A percentile compares a stretch with the other conserved stretches of the same genome.
These are phyloP conservation scores for Ophiostoma montium DNA, from an alignment of 2,329 filamentous ascomycete species.

Conservation along the genomic window DNA sequence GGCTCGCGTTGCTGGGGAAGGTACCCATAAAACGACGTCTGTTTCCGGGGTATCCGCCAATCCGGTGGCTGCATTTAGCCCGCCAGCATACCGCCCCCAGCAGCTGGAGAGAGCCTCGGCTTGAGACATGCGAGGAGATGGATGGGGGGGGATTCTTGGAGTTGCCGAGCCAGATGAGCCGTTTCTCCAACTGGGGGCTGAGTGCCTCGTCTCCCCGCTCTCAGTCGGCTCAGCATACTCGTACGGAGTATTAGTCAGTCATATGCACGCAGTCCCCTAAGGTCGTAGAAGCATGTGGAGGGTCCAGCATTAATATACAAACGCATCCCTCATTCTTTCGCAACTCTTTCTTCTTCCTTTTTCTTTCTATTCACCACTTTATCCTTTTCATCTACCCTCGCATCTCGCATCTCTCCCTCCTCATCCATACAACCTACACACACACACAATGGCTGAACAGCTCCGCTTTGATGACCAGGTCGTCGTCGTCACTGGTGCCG, in stretches of 20 bases:
- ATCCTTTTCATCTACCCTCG: background rate
- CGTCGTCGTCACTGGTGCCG: conserved; percentile 76
- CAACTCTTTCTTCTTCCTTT: background rate
- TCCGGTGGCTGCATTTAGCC: conserved; percentile 2
- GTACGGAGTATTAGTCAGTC: background rate
- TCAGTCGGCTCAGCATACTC: background rate
- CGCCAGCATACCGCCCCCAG: background rate
- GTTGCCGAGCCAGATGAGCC: conserved; percentile 5
- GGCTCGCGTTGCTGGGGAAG: conserved; percentile 10
- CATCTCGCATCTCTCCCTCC: background rate
- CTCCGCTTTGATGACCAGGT: conserved; percentile 79
- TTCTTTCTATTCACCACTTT: background rate
- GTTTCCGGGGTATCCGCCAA: conserved; percentile 9
- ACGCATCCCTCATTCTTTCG: background rate
- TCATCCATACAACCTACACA: conserved; percentile 4
- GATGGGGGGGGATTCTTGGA: background rate
- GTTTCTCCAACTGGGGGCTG: conserved; percentile 1
- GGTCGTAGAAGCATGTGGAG: conserved; percentile 11
- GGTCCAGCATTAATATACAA: conserved; percentile 1
- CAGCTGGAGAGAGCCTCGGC: conserved; percentile 9
- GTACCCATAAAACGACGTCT: conserved; percentile 1
- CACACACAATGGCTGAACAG: conserved; percentile 40
- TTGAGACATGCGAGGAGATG: conserved; percentile 9
- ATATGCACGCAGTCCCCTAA: too few relatives aligned
- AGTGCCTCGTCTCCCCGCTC: background rate